Evolutionary conservation across 306 rosid species (phyloP), one percentile per base, ranked within the genome.

Genomic region (Carpinus viminea): DNA sequence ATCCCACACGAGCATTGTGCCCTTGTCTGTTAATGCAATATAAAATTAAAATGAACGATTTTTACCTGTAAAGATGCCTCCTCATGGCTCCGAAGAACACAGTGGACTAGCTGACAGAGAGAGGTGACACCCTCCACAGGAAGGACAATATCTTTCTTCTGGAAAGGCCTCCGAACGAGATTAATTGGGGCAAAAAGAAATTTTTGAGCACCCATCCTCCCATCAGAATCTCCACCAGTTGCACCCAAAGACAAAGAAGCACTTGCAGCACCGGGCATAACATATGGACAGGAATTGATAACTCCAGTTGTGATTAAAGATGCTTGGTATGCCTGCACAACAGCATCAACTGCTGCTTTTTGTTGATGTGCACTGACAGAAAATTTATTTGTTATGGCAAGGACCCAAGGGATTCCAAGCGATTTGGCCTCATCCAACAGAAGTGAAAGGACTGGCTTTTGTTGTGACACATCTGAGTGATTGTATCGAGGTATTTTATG

Each of bases 321-420:
- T 79, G 89, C 88, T 85, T 90, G 93, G 71, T 95, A 92, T 43
- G 95, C 91, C 79, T 84, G 89, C 81, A 95, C 70, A 74, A 88
- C 97, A 57, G 96, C 91, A 77, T 89, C 93, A 51, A 95, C 89
- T 36, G 90, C 97, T 12, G 89, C 87, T 80, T 83, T 91, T 78
- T 95, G 98, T 55, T 88, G 93, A 86, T 92, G 96, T 51, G 98
- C 98, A 77, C 98, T 95, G 51, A 95, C 98, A 55, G 98, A 90
- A 79, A 95, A 95, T 83, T 91, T 95, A 82, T 95, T 95, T 62
- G 98, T 95, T 78, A 95, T 84, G 60, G 98, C 98, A 80, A 95
- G 97, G 68, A 95, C 92, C 97, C 98, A 95, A 45, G 98, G 98
- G 76, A 95, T 90, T 80, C 98, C 98, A 75, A 95, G 91, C 72